phyloP scores from a whole-genome alignment of 257 asterid genomes.

The Solanum dulcamara region DNA sequence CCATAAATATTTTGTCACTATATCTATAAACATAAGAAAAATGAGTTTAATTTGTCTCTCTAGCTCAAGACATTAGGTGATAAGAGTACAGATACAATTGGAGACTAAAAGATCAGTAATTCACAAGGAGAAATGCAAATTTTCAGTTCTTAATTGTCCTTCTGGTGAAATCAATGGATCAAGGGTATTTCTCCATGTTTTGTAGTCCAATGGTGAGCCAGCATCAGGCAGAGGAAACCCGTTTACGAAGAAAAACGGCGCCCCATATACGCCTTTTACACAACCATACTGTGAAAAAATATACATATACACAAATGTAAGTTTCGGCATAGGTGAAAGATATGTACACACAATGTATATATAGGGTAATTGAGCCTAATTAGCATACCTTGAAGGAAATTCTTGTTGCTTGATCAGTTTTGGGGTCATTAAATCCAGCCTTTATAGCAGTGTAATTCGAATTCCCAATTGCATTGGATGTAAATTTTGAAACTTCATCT shows the following conservation, averaged over 20 bases:
- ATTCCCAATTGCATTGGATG: slow-evolving; percentile 25
- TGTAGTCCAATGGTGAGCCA: slow-evolving; percentile 40
- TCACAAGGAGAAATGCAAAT: background rate
- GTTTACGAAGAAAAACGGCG: slow-evolving; percentile 80
- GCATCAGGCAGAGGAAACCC: slow-evolving; percentile 79
- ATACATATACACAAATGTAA: background rate
- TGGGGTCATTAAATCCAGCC: slow-evolving; percentile 43
- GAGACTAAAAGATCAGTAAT: background rate
- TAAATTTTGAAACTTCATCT: slow-evolving; percentile 25
- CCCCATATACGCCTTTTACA: slow-evolving; percentile 71
- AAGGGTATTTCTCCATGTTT: slow-evolving; percentile 44
- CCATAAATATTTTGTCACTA: background rate
- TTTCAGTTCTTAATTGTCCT: background rate
- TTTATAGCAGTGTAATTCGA: slow-evolving; percentile 28
- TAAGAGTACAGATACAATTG: background rate
- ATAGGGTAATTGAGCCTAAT: background rate
- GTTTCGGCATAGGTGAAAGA: background rate
- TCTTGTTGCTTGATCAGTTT: slow-evolving; percentile 55
- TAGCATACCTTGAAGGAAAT: slow-evolving; percentile 63
- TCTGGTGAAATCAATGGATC: slow-evolving; percentile 32
- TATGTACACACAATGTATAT: background rate
- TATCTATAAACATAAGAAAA: background rate
- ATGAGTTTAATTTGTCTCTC: background rate
- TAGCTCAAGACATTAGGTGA: background rate
- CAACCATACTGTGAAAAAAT: slow-evolving; percentile 58